Evolutionary conservation across 495 filamentous ascomycete genomes (phyloP).

Genomic region (Podospora appendiculata): DNA sequence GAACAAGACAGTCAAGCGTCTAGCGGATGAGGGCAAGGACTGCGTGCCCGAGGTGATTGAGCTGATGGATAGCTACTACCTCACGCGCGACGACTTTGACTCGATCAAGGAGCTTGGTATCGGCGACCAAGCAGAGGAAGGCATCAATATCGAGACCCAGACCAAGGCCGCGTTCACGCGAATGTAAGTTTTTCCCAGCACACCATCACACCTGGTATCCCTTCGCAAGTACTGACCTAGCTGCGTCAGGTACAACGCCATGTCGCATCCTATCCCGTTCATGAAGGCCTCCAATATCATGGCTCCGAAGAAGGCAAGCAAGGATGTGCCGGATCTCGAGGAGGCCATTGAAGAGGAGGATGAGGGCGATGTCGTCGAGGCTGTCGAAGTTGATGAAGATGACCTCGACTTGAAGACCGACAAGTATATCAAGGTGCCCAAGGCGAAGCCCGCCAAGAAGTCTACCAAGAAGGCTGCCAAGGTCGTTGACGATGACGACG

Average conservation of each 20-base stretch:
- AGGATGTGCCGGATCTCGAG: slow-evolving; percentile 86
- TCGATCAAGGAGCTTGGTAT: slow-evolving; percentile 85
- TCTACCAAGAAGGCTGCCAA: slow-evolving; percentile 32
- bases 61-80: slow-evolving; percentile 93
- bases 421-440: slow-evolving; percentile 90
- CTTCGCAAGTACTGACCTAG: slow-evolving; percentile 12
- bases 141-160: slow-evolving; percentile 70
- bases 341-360: slow-evolving; percentile 93
- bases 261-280: slow-evolving; percentile 86
- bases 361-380: slow-evolving; percentile 57
- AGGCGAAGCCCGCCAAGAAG: slow-evolving; percentile 55
- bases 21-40: slow-evolving; percentile 68
- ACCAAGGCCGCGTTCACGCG: slow-evolving; percentile 87
- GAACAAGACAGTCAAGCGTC: slow-evolving; percentile 63
- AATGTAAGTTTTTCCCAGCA: slow-evolving; percentile 44
- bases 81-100: slow-evolving; percentile 95
- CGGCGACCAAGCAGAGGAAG: slow-evolving; percentile 67
- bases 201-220: not conserved
- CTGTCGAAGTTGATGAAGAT: slow-evolving; percentile 54
- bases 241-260: slow-evolving; percentile 63
- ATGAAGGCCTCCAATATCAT: slow-evolving; percentile 81
- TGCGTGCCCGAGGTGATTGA: slow-evolving; percentile 65
- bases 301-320: slow-evolving; percentile 58
- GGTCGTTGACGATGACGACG: slow-evolving; percentile 11
- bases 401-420: slow-evolving; percentile 79